phyloP scores from a whole-genome alignment of 495 filamentous ascomycete genomes.

The Trichoderma virens region DNA sequence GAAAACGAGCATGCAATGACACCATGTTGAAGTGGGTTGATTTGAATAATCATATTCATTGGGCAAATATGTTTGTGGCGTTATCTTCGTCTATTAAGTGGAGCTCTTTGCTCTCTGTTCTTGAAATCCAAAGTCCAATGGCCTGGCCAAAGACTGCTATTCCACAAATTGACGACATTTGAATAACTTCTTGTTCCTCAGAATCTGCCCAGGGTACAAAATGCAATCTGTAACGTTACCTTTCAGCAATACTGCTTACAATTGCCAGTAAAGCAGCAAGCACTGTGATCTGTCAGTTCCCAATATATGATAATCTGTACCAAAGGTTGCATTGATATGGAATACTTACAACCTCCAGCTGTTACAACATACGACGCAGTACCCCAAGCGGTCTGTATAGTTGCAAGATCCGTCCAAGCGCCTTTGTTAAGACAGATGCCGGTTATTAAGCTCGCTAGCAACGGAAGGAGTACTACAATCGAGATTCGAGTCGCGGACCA shows the following conservation, averaged over 20 bases:
- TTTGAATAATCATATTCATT: no score
- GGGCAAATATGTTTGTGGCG: no score
- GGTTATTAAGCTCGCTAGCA: background rate
- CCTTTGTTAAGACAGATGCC: slow-evolving; percentile 11
- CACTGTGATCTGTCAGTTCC: background rate
- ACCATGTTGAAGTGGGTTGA: no score
- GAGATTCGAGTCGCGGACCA: background rate
- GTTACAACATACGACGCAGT: slow-evolving; percentile 13
- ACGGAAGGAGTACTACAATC: background rate
- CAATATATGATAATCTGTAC: background rate
- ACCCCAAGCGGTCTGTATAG: slow-evolving; percentile 15
- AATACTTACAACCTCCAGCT: slow-evolving; percentile 6
- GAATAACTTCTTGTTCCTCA: no score
- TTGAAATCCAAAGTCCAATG: no score
- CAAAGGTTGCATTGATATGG: background rate
- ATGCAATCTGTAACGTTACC: no score
- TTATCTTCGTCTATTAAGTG: no score
- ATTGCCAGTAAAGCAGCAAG: background rate
- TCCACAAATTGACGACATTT: no score
- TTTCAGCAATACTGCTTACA: background rate
- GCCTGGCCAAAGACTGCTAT: no score
- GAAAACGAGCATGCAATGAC: no score
- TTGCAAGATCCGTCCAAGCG: slow-evolving; percentile 11
- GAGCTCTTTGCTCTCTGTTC: no score
- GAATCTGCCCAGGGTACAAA: no score